Evolutionary conservation across 2,329 filamentous ascomycete species (phyloP).

Genomic region (Penicillium sp.): DNA sequence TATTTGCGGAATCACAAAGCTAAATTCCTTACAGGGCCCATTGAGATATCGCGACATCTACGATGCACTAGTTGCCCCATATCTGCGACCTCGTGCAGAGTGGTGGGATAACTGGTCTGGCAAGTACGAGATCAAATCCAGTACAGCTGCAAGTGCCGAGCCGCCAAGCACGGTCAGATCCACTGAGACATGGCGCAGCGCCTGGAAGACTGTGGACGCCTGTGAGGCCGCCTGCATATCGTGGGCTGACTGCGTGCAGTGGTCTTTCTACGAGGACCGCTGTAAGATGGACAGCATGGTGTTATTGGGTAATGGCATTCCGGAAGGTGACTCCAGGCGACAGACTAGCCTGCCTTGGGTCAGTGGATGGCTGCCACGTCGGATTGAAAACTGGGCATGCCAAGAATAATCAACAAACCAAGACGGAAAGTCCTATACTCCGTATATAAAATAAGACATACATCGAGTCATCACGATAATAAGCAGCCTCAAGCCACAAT

Average conservation of each 20-base stretch:
- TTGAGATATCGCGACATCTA: conserved; percentile 30
- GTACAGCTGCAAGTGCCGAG: conserved; percentile 15
- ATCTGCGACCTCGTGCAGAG: conserved; percentile 20
- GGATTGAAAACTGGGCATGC: conserved; percentile 16
- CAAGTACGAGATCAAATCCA: conserved; percentile 27
- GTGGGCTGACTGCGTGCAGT: conserved; percentile 32
- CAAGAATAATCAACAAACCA: not conserved
- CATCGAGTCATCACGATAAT: not conserved
- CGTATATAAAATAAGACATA: not conserved
- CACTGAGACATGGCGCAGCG: conserved; percentile 20
- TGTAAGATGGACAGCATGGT: conserved; percentile 30
- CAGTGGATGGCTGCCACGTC: conserved; percentile 28
- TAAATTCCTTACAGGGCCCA: conserved; percentile 15
- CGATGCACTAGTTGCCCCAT: conserved; percentile 24
- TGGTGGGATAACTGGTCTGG: conserved; percentile 32
- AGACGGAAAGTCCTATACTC: not conserved
- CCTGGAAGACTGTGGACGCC: conserved; percentile 27
- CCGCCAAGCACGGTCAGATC: conserved; percentile 17
- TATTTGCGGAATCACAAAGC: not conserved
- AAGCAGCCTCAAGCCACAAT: not conserved
- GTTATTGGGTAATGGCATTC: conserved; percentile 27
- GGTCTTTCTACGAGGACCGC: conserved; percentile 32
- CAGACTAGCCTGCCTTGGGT: conserved; percentile 28
- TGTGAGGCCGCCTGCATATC: conserved; percentile 29
- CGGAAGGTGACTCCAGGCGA: conserved; percentile 24